These are phyloP conservation scores for Plectosphaerella plurivora DNA, from an alignment of 2,329 filamentous ascomycete species.

Conservation along the genomic window DNA sequence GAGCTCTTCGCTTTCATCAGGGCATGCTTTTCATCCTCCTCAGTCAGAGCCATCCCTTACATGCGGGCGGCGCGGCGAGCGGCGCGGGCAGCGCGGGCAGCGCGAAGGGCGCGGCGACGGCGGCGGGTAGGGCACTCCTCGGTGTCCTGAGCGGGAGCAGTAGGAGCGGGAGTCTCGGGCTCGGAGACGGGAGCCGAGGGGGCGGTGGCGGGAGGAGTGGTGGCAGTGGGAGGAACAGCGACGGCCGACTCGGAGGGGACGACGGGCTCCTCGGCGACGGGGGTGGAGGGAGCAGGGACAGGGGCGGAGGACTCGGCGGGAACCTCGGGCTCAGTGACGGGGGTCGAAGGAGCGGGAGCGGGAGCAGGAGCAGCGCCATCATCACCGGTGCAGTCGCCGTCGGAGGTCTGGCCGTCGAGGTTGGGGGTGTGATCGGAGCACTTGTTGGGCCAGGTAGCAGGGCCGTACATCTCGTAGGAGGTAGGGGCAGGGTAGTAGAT, in stretches of 20 bases:
- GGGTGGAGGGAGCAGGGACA: background rate
- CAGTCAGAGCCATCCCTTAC: background rate
- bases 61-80: background rate
- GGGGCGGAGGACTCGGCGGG: background rate
- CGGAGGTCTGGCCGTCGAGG: conserved; percentile 22
- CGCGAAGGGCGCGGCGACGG: background rate
- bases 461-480: conserved; percentile 26
- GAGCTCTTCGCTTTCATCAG: background rate
- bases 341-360: background rate
- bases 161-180: background rate
- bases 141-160: background rate
- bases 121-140: background rate
- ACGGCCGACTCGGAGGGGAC: background rate
- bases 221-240: background rate
- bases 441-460: conserved; percentile 24
- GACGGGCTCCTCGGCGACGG: background rate
- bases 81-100: background rate
- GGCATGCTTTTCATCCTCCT: background rate
- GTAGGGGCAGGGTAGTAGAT: conserved; percentile 29
- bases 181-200: background rate
- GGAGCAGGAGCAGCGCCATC: conserved; percentile 1
- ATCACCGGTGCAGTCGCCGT: conserved; percentile 28
- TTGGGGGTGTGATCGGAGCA: conserved; percentile 32
- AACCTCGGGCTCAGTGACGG: background rate
- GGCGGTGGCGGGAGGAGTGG: background rate